Base-by-base conservation (phyloP, 2,329 filamentous ascomycete species). In the Laburnicola sp. region DNA sequence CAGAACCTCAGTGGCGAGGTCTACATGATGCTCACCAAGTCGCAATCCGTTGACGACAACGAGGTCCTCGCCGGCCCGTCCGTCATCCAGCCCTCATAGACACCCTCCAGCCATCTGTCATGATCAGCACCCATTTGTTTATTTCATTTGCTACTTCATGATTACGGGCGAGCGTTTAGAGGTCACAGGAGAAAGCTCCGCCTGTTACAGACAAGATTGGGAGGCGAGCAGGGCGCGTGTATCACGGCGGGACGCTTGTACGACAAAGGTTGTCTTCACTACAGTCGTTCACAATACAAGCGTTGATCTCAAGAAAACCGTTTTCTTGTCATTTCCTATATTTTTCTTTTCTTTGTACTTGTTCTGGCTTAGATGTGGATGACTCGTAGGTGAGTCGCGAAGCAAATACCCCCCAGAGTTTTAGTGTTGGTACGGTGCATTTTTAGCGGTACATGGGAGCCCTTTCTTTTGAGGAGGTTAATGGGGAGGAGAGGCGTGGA, bases 21-120 rank as follows among this genome's bases (percentile, higher is more conserved):
- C 43, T 90, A 88, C 73, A 79, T 89, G 63, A 84, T 84, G 63
- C 77, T 90, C 59, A 82, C 86, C 48, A 87, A 72, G 63, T 62
- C 63, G 26, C 44, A 72, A 57, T 68, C 69, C 10, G 48, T 69
- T 22, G 57, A 57, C 45, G 71, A 74, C 43, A 56, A 59, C 34
- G 84, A 86, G 60, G 84, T 85, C 41, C 75, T 89, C 58, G 86
- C 86, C 60, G 87, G 70, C 10, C 70, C 70, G 27, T 70, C 69
- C 23, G 69, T 73, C 54, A 66, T 73, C 61, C 67, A 70, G 64
- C 68, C 68, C 54, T 73, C 70, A 60, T 73, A 70, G 55, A 62
- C 40, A 44, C 34, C 42, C 45, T 44, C n/a, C 25, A 22, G 42
- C 34, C 43, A 23, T 35, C 23, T 23, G 2, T 39, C 49, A 48